Conservation (phyloP, 2,329 filamentous ascomycete species). For the Monilinia laxa region DNA sequence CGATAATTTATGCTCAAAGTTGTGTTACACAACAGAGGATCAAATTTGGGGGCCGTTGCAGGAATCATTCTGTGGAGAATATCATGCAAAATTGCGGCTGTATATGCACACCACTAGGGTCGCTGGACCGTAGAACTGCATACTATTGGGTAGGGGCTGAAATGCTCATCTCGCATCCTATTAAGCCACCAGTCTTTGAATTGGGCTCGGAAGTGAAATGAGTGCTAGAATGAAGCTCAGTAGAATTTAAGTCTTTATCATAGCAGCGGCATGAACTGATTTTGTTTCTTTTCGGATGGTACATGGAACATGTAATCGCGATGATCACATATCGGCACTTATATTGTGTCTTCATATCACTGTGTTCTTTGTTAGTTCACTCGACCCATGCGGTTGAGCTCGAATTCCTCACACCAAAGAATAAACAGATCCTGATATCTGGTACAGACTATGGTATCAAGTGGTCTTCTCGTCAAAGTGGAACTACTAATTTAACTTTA, state of each 20-base stretch:
- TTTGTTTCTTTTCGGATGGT: neutral
- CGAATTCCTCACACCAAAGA: conserved; percentile 5
- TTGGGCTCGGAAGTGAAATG: neutral
- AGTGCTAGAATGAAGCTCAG: neutral
- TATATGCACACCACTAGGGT: neutral
- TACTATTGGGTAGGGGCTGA: neutral
- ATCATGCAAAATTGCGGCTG: neutral
- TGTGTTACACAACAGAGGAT: neutral
- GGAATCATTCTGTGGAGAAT: neutral
- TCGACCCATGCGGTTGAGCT: neutral
- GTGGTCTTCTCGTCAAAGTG: neutral
- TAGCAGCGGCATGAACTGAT: neutral
- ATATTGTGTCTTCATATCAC: neutral
- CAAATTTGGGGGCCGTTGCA: neutral
- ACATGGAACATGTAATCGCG: neutral
- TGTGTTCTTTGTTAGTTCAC: neutral
- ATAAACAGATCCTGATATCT: conserved; percentile 14
- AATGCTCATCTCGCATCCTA: neutral
- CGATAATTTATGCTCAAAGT: neutral
- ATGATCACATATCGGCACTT: conserved; percentile 1
- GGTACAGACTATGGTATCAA: neutral
- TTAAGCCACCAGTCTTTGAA: neutral
- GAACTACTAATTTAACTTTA: no score
- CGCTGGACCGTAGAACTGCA: neutral
- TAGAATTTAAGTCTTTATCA: neutral